Base-by-base conservation (phyloP, 306 rosid species). In the Rubus idaeus region DNA sequence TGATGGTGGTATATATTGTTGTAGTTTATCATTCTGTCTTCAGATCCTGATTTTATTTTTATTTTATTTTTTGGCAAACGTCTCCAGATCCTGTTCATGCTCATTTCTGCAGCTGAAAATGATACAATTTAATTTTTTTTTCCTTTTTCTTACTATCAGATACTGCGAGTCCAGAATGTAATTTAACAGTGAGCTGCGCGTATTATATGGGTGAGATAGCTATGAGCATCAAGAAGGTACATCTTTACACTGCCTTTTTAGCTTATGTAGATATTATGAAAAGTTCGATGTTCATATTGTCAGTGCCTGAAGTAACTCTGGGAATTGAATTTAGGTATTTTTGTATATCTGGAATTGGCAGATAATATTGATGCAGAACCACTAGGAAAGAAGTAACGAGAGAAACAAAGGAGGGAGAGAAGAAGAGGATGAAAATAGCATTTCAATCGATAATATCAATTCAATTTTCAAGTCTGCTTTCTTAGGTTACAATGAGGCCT, bases 151-250 rank as follows among this genome's bases (percentile, higher is more conserved):
- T 64, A 49, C 49, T 37, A 68, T 70, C 91, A 90, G 97, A 88
- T 74, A 89, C 85, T 71, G 96, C 90, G 56, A 90, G 93, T 82
- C 83, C 91, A 47, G 95, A 90, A 86, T 83, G 90, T 87, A 94
- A 94, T 85, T 83, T 94, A 82, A 88, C 75, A 12, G 72, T 90
- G 71, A 89, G 92, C 86, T 88, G 96, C 76, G 89, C 91, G 75
- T 91, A 86, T 89, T 89, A 90, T 84, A 90, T 92, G 90, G 93
- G 89, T 68, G 98, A 94, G 86, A 80, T 90, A 81, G 93, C 98
- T 77, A 88, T 94, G 97, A 90, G 95, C 93, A 87, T 94, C 75
- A 84, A 52, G 77, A 94, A 91, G 97, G 98, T 94, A 89, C 74
- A 68, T 82, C 77, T 79, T 87, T 75, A 61, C 26, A 20, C 66